These are phyloP conservation scores for Scenedesmus sp. DNA, from an alignment of 163 green algal genomes.

Conservation along the genomic window DNA sequence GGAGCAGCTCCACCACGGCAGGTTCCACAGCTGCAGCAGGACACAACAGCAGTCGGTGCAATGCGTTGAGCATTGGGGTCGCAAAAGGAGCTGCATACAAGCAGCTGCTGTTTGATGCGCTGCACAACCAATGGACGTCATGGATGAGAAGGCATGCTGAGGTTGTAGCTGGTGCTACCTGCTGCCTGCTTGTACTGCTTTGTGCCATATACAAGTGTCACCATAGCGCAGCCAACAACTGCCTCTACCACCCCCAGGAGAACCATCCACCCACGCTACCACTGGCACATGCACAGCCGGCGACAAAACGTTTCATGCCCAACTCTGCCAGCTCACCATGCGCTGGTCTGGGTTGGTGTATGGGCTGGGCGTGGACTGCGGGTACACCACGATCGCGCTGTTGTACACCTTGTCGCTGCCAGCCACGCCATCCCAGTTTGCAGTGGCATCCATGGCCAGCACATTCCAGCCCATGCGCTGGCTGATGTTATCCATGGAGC, in stretches of 20 bases:
- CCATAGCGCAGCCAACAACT: no score
- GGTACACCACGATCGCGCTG: slow-evolving; percentile 50
- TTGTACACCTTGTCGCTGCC: slow-evolving; percentile 30
- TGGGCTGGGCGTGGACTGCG: slow-evolving; percentile 44
- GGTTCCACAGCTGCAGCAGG: slow-evolving; percentile 45
- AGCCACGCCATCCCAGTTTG: slow-evolving; percentile 49
- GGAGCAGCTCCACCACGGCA: slow-evolving; percentile 54
- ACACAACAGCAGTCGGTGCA: neutral
- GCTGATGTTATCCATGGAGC: slow-evolving; percentile 46
- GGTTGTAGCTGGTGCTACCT: no score
- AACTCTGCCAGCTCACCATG: slow-evolving; percentile 30
- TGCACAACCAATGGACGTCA: no score
- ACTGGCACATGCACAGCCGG: neutral
- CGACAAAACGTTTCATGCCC: no score
- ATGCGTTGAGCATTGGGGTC: neutral
- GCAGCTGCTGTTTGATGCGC: neutral
- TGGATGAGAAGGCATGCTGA: no score
- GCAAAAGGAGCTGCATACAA: no score
- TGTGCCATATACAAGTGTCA: no score
- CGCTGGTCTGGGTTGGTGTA: slow-evolving; percentile 36
- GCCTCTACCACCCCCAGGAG: no score
- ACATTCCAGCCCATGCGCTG: slow-evolving; percentile 40
- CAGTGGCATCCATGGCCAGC: slow-evolving; percentile 43
- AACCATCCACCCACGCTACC: neutral
- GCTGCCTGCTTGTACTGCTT: no score